Conservation (phyloP, 2,329 filamentous ascomycete genomes). For the Penicillium sp. region DNA sequence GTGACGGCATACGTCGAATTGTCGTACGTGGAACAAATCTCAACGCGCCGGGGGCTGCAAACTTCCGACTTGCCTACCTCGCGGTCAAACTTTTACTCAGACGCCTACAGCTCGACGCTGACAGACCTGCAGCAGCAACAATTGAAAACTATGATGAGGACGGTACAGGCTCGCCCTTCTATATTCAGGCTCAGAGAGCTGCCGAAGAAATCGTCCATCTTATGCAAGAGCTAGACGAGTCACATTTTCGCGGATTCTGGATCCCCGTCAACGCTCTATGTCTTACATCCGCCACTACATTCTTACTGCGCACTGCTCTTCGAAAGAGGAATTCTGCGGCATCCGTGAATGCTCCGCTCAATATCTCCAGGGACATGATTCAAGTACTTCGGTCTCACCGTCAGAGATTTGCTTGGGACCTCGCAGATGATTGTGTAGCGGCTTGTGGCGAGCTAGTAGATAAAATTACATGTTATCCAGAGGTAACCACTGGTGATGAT, state of each 20-base stretch:
- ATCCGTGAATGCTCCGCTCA: conserved; percentile 36
- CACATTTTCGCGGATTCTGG: conserved; percentile 50
- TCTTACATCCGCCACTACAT: conserved; percentile 49
- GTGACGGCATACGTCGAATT: conserved; percentile 35
- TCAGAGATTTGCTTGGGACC: conserved; percentile 44
- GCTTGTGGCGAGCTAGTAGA: conserved; percentile 49
- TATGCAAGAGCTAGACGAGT: conserved; percentile 43
- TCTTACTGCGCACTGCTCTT: conserved; percentile 48
- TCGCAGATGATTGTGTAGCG: conserved; percentile 49
- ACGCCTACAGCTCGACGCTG: conserved; percentile 46
- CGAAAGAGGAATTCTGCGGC: conserved; percentile 38
- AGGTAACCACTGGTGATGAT: neutral
- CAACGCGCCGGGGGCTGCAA: conserved; percentile 45
- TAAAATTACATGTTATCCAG: conserved; percentile 26
- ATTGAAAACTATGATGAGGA: conserved; percentile 12
- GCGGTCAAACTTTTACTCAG: conserved; percentile 46
- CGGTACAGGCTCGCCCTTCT: conserved; percentile 24
- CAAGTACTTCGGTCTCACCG: conserved; percentile 38
- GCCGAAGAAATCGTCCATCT: conserved; percentile 50
- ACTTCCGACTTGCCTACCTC: conserved; percentile 51
- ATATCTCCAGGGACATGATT: conserved; percentile 44
- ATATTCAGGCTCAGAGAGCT: conserved; percentile 42
- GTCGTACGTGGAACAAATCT: conserved; percentile 43
- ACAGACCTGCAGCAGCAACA: conserved; percentile 20
- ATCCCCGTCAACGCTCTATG: conserved; percentile 47